phyloP scores from a whole-genome alignment of 176 grass and related monocot genomes.

The Themeda triandra region DNA sequence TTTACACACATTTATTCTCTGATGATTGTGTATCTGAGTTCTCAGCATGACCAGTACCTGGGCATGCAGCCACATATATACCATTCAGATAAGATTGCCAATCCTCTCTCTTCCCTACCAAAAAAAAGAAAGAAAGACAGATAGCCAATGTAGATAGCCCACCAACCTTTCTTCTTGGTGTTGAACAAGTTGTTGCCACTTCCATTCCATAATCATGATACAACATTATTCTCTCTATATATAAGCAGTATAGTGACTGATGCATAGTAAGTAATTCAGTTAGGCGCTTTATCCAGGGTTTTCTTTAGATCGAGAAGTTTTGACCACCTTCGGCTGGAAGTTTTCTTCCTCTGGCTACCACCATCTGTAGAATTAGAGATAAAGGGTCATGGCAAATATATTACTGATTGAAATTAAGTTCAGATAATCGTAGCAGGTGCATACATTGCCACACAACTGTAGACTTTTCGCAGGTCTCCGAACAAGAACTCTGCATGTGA shows the following conservation, averaged over 20 bases:
- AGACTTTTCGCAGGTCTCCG: constrained; percentile 64
- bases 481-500: constrained; percentile 64
- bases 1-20: neutral
- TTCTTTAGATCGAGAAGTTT: constrained; percentile 68
- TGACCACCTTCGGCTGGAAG: constrained; percentile 38
- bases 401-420: neutral
- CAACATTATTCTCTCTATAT: neutral
- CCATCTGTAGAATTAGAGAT: constrained; percentile 20
- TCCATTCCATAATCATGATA: neutral
- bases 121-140: too few relatives aligned
- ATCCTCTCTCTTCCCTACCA: neutral
- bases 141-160: too few relatives aligned
- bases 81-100: neutral
- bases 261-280: neutral
- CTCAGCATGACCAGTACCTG: neutral
- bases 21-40: neutral
- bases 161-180: neutral
- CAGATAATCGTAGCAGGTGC: neutral
- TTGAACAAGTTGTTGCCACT: neutral
- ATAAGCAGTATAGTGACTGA: too few relatives aligned
- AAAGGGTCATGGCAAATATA: neutral
- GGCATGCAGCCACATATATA: neutral
- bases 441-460: constrained; percentile 58
- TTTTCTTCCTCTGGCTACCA: constrained; percentile 28
- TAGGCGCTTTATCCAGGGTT: constrained; percentile 35